These are phyloP conservation scores for Mycosphaerella sp. DNA, from an alignment of 2,329 filamentous ascomycete species.

Conservation along the genomic window DNA sequence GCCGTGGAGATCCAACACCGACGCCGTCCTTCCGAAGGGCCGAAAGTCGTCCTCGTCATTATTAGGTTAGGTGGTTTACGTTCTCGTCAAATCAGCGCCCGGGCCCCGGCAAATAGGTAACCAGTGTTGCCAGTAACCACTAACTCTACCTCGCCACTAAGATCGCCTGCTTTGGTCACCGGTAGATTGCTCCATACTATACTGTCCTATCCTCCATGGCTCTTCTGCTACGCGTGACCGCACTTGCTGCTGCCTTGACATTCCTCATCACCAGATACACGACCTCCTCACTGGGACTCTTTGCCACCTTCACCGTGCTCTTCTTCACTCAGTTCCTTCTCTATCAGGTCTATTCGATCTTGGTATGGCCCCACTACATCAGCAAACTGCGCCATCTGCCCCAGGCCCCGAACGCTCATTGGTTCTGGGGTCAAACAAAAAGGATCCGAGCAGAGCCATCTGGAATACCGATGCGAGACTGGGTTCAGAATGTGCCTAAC, in stretches of 20 bases:
- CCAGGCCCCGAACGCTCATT: conserved; percentile 16
- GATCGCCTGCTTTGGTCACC: background rate
- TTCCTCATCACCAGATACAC: conserved; percentile 16
- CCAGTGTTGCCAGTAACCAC: background rate
- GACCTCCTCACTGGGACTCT: conserved; percentile 32
- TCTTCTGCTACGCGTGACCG: background rate
- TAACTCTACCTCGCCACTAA: background rate
- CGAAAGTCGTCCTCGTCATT: too few species aligned
- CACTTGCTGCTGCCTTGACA: background rate
- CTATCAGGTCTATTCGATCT: conserved; percentile 38
- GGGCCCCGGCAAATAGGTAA: too few species aligned
- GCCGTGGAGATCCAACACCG: too few species aligned
- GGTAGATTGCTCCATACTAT: too few species aligned
- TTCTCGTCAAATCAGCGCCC: too few species aligned
- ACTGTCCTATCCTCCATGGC: too few species aligned
- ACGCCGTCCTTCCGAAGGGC: too few species aligned
- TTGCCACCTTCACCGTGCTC: conserved; percentile 39
- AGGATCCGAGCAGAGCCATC: conserved; percentile 39
- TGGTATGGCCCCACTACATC: conserved; percentile 54
- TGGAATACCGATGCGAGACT: conserved; percentile 44
- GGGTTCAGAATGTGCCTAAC: conserved; percentile 50
- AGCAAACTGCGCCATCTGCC: conserved; percentile 55
- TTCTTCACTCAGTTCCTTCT: conserved; percentile 36
- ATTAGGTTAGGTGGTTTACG: too few species aligned
- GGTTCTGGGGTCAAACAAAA: conserved; percentile 41